Conservation (phyloP, 139 green algal genomes). For the Chlorella sp. region DNA sequence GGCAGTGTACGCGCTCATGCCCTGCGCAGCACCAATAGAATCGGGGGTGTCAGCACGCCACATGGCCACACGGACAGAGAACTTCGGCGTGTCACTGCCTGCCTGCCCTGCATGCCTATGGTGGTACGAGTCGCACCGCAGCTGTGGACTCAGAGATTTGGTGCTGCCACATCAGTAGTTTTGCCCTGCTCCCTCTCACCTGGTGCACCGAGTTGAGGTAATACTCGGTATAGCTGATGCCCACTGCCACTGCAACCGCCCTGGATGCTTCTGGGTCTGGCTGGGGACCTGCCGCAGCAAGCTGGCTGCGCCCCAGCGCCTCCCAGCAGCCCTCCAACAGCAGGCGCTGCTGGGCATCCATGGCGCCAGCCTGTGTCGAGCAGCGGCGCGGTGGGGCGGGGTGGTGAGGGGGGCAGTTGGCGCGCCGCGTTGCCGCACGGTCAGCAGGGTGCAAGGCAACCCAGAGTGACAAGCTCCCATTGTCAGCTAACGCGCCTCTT, state of each 20-base stretch:
- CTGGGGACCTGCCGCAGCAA: background rate
- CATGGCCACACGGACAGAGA: too few relatives aligned
- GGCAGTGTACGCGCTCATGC: conserved; percentile 44
- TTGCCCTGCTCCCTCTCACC: background rate
- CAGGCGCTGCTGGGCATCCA: conserved; percentile 86
- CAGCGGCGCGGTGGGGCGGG: background rate
- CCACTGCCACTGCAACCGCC: conserved; percentile 1
- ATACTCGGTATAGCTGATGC: conserved; percentile 47
- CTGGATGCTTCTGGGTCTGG: background rate
- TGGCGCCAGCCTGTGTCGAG: conserved; percentile 26
- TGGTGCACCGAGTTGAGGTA: conserved; percentile 31
- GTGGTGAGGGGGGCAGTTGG: background rate
- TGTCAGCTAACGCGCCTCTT: conserved; percentile 75
- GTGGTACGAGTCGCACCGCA: too few relatives aligned
- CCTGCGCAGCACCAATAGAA: background rate
- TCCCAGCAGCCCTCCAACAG: conserved; percentile 63
- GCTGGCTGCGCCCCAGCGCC: background rate
- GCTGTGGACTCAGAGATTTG: too few relatives aligned
- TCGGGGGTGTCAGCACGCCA: too few relatives aligned
- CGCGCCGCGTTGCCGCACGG: too few relatives aligned
- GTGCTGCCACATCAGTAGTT: too few relatives aligned
- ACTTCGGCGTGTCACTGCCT: too few relatives aligned
- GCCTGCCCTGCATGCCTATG: too few relatives aligned
- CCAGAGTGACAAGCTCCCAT: too few relatives aligned
- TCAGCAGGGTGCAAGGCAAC: too few relatives aligned